A percentile compares a stretch with the other conserved stretches of the same genome.
Conservation (phyloP, 108 stramenopile genomes). For the Licmophora abbreviata region DNA sequence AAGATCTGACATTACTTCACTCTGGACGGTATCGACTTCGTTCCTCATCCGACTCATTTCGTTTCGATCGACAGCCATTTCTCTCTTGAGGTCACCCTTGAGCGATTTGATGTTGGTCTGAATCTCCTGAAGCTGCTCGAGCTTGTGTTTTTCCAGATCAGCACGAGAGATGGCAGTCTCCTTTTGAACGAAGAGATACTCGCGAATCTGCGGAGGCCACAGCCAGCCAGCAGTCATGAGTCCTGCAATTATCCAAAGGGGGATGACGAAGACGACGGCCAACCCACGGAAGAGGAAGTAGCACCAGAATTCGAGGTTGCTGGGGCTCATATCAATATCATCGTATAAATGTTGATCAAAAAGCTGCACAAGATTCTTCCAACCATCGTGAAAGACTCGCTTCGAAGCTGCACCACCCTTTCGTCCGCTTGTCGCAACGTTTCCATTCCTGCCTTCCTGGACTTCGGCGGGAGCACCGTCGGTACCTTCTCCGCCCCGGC, state of each 20-base stretch:
- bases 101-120: constrained; percentile 46
- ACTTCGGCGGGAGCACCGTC: constrained; percentile 13
- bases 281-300: constrained; percentile 36
- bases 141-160: constrained; percentile 56
- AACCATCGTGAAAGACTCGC: constrained; percentile 24
- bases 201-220: constrained; percentile 83
- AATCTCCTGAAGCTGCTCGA: constrained; percentile 55
- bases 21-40: constrained; percentile 62
- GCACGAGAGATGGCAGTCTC: constrained; percentile 55
- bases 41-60: constrained; percentile 53
- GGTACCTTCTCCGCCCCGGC: neutral
- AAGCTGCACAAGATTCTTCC: constrained; percentile 48
- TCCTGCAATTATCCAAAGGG: constrained; percentile 69
- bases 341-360: constrained; percentile 63
- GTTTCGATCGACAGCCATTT: constrained; percentile 65
- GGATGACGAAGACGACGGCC: constrained; percentile 54
- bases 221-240: constrained; percentile 57
- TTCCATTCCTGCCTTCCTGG: constrained; percentile 13
- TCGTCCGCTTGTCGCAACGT: constrained; percentile 2
- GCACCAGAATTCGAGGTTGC: constrained; percentile 39
- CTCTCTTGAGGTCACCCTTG: constrained; percentile 49
- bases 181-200: constrained; percentile 68
- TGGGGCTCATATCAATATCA: constrained; percentile 31
- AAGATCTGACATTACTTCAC: constrained; percentile 66
- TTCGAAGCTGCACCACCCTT: constrained; percentile 1